Evolutionary conservation across 2,329 filamentous ascomycete genomes (phyloP).

Genomic region (Phyllosticta citrichinensis): DNA sequence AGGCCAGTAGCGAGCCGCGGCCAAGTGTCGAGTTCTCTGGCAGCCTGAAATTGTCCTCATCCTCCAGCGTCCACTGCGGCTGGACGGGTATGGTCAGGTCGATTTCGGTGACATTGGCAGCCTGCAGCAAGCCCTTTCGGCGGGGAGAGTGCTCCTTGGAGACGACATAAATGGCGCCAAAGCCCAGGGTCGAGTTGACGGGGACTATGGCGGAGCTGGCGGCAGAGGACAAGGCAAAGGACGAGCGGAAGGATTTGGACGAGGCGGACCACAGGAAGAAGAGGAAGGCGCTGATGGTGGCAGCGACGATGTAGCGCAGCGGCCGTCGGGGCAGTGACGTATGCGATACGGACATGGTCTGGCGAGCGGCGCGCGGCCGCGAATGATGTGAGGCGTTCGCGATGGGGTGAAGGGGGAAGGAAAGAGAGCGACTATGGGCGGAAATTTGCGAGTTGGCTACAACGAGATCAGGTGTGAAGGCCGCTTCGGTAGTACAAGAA

Average conservation of each 20-base stretch:
- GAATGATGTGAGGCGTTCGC: not conserved
- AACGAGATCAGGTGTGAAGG: not conserved
- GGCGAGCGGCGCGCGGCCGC: slow-evolving; percentile 10
- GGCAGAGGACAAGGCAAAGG: not conserved
- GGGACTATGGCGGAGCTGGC: slow-evolving; percentile 10
- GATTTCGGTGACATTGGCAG: slow-evolving; percentile 33
- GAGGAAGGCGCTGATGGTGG: not conserved
- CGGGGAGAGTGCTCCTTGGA: slow-evolving; percentile 30
- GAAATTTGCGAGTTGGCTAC: not conserved
- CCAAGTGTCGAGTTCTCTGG: slow-evolving; percentile 21
- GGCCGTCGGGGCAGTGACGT: slow-evolving; percentile 10
- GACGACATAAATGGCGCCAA: slow-evolving; percentile 33
- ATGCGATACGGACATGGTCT: slow-evolving; percentile 9
- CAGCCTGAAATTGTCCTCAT: slow-evolving; percentile 29
- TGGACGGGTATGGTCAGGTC: slow-evolving; percentile 34
- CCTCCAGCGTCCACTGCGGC: slow-evolving; percentile 32
- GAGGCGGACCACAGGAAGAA: slow-evolving; percentile 8
- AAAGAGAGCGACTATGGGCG: not conserved
- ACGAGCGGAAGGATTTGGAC: not conserved
- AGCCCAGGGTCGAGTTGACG: slow-evolving; percentile 29
- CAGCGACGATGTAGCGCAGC: slow-evolving; percentile 10
- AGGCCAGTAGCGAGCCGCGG: slow-evolving; percentile 33
- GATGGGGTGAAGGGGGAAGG: slow-evolving; percentile 2
- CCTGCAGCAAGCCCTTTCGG: slow-evolving; percentile 30
- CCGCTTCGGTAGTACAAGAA: not conserved